Conservation (phyloP, 345 rosid genomes). For the Leavenworthia alabamica region DNA sequence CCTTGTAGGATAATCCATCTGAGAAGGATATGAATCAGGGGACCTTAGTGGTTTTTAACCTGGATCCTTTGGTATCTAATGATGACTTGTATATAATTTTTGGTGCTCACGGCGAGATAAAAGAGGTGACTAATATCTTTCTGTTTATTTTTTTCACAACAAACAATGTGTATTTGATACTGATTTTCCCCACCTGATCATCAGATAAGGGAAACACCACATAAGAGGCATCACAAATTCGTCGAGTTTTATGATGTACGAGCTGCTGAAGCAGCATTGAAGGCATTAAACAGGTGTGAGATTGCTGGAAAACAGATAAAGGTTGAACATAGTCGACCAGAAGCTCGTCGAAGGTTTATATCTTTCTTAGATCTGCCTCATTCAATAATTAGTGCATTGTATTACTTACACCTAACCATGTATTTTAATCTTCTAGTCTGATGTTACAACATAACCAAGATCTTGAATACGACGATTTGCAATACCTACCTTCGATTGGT, state of each 20-base stretch:
- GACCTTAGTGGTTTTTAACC: constrained; percentile 67
- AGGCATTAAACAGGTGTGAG: constrained; percentile 67
- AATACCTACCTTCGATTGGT: constrained; percentile 47
- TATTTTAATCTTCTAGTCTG: constrained; percentile 39
- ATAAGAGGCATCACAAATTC: constrained; percentile 77
- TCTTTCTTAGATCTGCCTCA: not conserved
- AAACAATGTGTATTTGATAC: not conserved
- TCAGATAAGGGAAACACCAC: constrained; percentile 86
- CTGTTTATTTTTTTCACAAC: not conserved
- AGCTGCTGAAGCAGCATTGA: constrained; percentile 75
- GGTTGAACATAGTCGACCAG: constrained; percentile 88
- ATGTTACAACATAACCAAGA: constrained; percentile 63
- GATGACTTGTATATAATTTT: constrained; percentile 69
- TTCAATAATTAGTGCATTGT: not conserved
- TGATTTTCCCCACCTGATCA: constrained; percentile 5
- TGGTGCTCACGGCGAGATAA: constrained; percentile 77
- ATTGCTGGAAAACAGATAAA: constrained; percentile 80
- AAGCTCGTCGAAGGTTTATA: constrained; percentile 59
- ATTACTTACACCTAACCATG: not conserved
- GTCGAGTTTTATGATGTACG: constrained; percentile 78
- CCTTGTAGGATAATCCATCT: constrained; percentile 65
- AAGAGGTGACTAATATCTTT: constrained; percentile 49
- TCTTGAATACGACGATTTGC: constrained; percentile 57
- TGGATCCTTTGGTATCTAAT: constrained; percentile 74
- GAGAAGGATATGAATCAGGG: constrained; percentile 70